phyloP scores from a whole-genome alignment of 768 basidiomycete species.

The Auricularia sp. region DNA sequence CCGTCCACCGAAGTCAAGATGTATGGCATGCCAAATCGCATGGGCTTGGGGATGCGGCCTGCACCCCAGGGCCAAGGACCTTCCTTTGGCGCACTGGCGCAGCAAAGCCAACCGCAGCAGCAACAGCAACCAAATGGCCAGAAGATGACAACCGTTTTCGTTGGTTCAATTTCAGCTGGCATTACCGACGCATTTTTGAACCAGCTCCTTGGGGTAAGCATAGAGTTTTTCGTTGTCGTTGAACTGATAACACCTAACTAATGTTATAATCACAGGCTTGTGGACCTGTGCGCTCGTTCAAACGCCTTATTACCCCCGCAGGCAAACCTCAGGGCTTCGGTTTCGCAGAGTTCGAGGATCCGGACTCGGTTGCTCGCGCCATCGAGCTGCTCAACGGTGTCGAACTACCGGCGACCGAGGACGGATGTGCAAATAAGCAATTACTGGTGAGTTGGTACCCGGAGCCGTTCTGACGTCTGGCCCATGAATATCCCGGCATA shows the following conservation, averaged over 20 bases:
- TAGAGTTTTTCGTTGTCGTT: neutral
- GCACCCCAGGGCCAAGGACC: conserved; percentile 41
- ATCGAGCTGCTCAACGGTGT: conserved; percentile 52
- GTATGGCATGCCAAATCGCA: conserved; percentile 62
- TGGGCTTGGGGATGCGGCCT: conserved; percentile 83
- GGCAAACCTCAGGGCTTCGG: conserved; percentile 96
- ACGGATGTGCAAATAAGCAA: conserved; percentile 51
- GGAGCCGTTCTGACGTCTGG: neutral
- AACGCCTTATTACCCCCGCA: conserved; percentile 82
- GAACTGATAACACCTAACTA: neutral
- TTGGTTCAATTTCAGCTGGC: conserved; percentile 92
- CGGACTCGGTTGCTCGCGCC: conserved; percentile 79
- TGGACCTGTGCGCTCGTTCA: conserved; percentile 82
- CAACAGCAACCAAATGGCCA: conserved; percentile 57
- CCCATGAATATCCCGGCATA: neutral
- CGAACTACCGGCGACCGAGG: conserved; percentile 51
- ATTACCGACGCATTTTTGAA: conserved; percentile 78
- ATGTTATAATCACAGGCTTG: conserved; percentile 51
- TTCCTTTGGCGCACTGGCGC: conserved; percentile 81
- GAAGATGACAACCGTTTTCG: conserved; percentile 69
- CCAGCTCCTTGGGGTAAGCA: conserved; percentile 58
- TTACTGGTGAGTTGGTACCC: conserved; percentile 48
- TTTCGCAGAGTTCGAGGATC: conserved; percentile 92
- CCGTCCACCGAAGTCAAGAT: conserved; percentile 21
- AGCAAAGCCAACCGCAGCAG: conserved; percentile 58